A percentile compares a stretch with the other conserved stretches of the same genome.
Evolutionary conservation across 208 protist genomes (phyloP).

Genomic region (Blastocrithidia nonstop): DNA sequence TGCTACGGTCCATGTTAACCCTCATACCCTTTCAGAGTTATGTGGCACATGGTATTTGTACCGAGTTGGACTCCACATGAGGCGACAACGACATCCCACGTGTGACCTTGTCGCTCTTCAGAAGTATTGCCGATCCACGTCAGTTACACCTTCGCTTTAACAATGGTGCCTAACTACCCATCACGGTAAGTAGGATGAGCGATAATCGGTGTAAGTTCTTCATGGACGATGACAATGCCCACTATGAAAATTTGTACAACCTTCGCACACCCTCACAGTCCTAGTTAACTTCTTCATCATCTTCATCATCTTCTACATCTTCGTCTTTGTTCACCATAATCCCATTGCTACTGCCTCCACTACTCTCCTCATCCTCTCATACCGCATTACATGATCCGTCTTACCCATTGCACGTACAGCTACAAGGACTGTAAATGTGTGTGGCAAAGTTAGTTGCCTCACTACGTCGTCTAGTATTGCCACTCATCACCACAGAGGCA

Average conservation of each 20-base stretch:
- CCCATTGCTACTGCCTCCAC: no score
- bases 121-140: slow-evolving; percentile 63
- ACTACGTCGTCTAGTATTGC: slow-evolving; percentile 30
- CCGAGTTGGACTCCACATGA: slow-evolving; percentile 53
- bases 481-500: slow-evolving; percentile 56
- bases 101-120: slow-evolving; percentile 72
- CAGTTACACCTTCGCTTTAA: slow-evolving; percentile 49
- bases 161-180: slow-evolving; percentile 28
- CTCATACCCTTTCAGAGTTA: slow-evolving; percentile 64
- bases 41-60: slow-evolving; percentile 43
- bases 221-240: slow-evolving; percentile 31
- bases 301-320: no score
- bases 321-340: no score
- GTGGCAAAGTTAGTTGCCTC: slow-evolving; percentile 50
- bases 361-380: no score
- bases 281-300: no score
- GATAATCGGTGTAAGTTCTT: slow-evolving; percentile 63
- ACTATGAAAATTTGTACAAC: slow-evolving; percentile 73
- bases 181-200: slow-evolving; percentile 51
- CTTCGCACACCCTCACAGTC: slow-evolving; percentile 47
- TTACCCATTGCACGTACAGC: no score
- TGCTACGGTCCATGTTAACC: slow-evolving; percentile 73
- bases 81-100: slow-evolving; percentile 34
- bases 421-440: slow-evolving; percentile 43
- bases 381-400: no score